phyloP scores from a whole-genome alignment of 495 filamentous ascomycete species.

The Hypoxylon crocopeplum region DNA sequence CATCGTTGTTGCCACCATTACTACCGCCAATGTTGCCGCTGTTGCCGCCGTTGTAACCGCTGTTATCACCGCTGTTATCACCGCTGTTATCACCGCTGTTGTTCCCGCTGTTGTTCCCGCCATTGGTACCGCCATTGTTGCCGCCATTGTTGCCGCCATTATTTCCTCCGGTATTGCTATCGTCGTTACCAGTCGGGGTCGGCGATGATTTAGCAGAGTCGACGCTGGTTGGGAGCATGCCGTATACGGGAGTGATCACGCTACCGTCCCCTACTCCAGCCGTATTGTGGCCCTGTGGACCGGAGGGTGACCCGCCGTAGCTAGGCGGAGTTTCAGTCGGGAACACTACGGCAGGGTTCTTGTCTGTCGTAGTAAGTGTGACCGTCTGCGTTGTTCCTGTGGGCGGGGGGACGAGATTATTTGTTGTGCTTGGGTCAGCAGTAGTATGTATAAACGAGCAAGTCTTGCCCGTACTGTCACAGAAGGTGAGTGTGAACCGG shows the following conservation, averaged over 20 bases:
- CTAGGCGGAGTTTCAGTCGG: constrained; percentile 46
- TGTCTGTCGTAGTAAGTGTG: constrained; percentile 54
- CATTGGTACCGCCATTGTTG: too few species aligned
- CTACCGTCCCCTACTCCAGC: constrained; percentile 12
- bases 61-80: too few species aligned
- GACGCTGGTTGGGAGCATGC: constrained; percentile 16
- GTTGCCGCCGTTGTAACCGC: too few species aligned
- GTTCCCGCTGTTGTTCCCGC: too few species aligned
- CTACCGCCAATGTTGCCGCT: too few species aligned
- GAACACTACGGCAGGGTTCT: constrained; percentile 56
- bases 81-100: too few species aligned
- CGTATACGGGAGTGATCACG: constrained; percentile 42
- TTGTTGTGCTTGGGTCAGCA: constrained; percentile 29
- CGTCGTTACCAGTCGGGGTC: not conserved
- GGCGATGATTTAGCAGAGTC: constrained; percentile 28
- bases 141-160: too few species aligned
- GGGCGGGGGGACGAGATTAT: constrained; percentile 25
- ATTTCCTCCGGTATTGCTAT: too few species aligned
- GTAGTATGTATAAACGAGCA: constrained; percentile 38
- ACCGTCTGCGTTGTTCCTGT: constrained; percentile 27
- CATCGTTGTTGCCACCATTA: too few species aligned
- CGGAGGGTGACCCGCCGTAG: constrained; percentile 48
- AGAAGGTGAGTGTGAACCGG: constrained; percentile 48
- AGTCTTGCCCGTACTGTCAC: constrained; percentile 36
- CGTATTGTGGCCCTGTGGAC: constrained; percentile 37